Percentiles rank a stretch among this genome's conserved stretches.
phyloP scores from a whole-genome alignment of 2,329 filamentous ascomycete species.

The Elsinoe australis region DNA sequence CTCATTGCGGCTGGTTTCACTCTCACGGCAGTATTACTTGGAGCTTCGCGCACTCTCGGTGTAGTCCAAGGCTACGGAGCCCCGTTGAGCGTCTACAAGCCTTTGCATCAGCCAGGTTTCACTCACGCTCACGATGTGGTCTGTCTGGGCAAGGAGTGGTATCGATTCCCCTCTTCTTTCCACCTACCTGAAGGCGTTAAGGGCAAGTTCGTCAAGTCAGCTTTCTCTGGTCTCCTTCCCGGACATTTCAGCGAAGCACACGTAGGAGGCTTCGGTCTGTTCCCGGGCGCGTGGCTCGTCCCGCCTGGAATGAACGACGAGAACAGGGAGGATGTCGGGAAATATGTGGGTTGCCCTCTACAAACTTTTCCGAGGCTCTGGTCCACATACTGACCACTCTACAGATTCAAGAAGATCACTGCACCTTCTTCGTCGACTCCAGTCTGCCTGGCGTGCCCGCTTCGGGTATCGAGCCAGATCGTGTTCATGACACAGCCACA shows the following conservation, averaged over 20 bases:
- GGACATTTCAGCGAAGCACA: slow-evolving; percentile 78
- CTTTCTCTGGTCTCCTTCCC: slow-evolving; percentile 80
- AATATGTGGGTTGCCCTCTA: slow-evolving; percentile 57
- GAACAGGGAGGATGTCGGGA: slow-evolving; percentile 77
- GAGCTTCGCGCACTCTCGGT: slow-evolving; percentile 65
- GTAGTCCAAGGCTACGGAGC: slow-evolving; percentile 76
- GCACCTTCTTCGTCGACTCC: slow-evolving; percentile 81
- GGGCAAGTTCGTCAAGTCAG: slow-evolving; percentile 83
- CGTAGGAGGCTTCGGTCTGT: slow-evolving; percentile 58
- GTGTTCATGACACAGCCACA: slow-evolving; percentile 60
- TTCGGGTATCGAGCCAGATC: slow-evolving; percentile 71
- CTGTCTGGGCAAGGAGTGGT: slow-evolving; percentile 96
- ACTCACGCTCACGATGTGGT: slow-evolving; percentile 59
- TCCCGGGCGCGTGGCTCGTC: slow-evolving; percentile 75
- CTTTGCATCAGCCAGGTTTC: slow-evolving; percentile 52
- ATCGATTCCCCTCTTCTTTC: slow-evolving; percentile 90
- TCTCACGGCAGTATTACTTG: slow-evolving; percentile 53
- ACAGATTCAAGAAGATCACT: slow-evolving; percentile 61
- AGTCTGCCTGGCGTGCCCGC: slow-evolving; percentile 56
- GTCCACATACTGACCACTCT: slow-evolving; percentile 20
- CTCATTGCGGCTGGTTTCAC: slow-evolving; percentile 38
- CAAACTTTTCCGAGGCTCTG: background rate
- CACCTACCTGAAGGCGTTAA: slow-evolving; percentile 76
- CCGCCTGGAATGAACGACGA: slow-evolving; percentile 84
- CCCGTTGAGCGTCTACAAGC: slow-evolving; percentile 62